Conservation (phyloP, 140 eudicot genomes). For the Anethum foeniculum region DNA sequence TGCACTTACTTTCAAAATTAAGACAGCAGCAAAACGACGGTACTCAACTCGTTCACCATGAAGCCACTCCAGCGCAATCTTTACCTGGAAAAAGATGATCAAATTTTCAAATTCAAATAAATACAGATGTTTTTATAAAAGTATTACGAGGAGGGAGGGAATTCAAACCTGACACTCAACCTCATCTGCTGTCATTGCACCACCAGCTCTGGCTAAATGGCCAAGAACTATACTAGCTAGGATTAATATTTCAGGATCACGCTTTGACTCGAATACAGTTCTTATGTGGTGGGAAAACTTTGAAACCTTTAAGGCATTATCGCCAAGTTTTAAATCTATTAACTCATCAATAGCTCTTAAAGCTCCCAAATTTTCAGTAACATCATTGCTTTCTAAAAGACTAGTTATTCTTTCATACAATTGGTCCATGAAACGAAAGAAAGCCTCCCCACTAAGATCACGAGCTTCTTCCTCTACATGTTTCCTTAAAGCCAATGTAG, state of each 20-base stretch:
- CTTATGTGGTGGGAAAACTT: slow-evolving; percentile 79
- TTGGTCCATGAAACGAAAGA: slow-evolving; percentile 89
- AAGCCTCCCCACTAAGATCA: slow-evolving; percentile 85
- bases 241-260: slow-evolving; percentile 70
- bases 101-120: neutral
- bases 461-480: slow-evolving; percentile 87
- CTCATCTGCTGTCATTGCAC: slow-evolving; percentile 97
- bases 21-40: slow-evolving; percentile 92
- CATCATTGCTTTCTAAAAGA: slow-evolving; percentile 75
- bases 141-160: neutral
- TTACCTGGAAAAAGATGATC: slow-evolving; percentile 40
- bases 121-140: neutral
- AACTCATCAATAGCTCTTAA: slow-evolving; percentile 88
- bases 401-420: slow-evolving; percentile 73
- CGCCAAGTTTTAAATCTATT: slow-evolving; percentile 79
- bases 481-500: slow-evolving; percentile 66
- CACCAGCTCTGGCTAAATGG: slow-evolving; percentile 91
- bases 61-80: slow-evolving; percentile 87
- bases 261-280: slow-evolving; percentile 76
- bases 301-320: slow-evolving; percentile 86
- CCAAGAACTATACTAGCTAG: slow-evolving; percentile 96
- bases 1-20: slow-evolving; percentile 68
- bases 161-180: slow-evolving; percentile 78
- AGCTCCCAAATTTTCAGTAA: slow-evolving; percentile 88
- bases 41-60: slow-evolving; percentile 82